Base-by-base conservation (phyloP, 2,329 filamentous ascomycete genomes). In the Xylariales sp. region DNA sequence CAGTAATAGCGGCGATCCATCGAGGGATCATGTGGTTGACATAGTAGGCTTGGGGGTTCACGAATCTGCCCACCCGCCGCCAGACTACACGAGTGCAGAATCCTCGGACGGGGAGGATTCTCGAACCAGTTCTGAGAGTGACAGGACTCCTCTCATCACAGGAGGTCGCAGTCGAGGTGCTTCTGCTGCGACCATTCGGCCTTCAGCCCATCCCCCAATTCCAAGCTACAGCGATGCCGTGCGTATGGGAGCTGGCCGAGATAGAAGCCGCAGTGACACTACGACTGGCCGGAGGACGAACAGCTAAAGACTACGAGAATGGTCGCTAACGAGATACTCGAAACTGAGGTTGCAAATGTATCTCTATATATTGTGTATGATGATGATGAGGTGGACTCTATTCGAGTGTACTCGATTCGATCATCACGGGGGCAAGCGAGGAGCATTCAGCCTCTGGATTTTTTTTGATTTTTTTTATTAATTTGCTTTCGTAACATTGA, bases 141-240 rank as follows among this genome's bases (percentile, higher is more conserved):
- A 81, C 38, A 64, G 69, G 31, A 65, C 68, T 4, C 74, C 75
- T 4, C 52, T 79, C 38, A 74, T 76, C 23, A 63, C 64, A 20
- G 63, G 70, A 5, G 60, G 70, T 40, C 71, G 72, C 37, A 74
- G 64, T 43, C 67, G 75, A 16, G 71, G 69, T 4, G 62, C 60
- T 31, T 78, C 77, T 2, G 54, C 71, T 47, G 62, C 66, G 1
- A 68, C 70, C 0, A 39, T 56, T 20, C 56, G 57, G 23, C 54
- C 59, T 5, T 42, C 35, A 15, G 53, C 49, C 16, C 61, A 64
- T 19, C 83, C 86, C 17, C 86, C 88, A 1, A 89, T 93, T 46
- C 88, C 88, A 3, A 90, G 79, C 52, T 94, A 94, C 56, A 86
- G 81, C 57, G 86, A 87, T 42, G 88, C 86, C 2, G 71, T 89